These are phyloP conservation scores for Candida germanica DNA, from an alignment of 805 yeast genomes.

Conservation along the genomic window DNA sequence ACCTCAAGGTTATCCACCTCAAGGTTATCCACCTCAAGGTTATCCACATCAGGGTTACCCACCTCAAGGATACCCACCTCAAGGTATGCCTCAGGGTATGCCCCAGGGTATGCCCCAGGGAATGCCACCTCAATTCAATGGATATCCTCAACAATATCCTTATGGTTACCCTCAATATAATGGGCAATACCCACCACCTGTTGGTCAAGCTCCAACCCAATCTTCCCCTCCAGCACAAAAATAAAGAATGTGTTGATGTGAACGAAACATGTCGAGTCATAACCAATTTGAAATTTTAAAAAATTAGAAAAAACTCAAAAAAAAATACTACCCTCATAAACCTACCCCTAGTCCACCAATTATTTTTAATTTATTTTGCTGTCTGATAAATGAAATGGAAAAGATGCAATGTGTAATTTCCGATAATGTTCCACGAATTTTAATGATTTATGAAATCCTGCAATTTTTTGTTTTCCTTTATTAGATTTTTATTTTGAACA, in stretches of 20 bases:
- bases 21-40: conserved; percentile 16
- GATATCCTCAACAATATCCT: conserved; percentile 18
- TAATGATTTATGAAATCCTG: conserved; percentile 9
- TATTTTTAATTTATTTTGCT: conserved; percentile 2
- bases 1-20: conserved; percentile 11
- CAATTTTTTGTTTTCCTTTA: conserved; percentile 3
- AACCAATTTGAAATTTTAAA: not conserved
- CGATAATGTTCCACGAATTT: conserved; percentile 5
- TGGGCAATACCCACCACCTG: conserved; percentile 17
- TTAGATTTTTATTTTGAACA: not conserved
- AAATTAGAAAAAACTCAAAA: conserved; percentile 4
- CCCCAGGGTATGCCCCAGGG: conserved; percentile 15
- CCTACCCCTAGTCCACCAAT: too few species aligned
- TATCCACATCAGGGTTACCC: conserved; percentile 9
- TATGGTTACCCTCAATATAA: conserved; percentile 18
- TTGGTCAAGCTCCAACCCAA: conserved; percentile 8
- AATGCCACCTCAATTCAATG: conserved; percentile 24
- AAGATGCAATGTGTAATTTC: not conserved
- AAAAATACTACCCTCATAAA: too few species aligned
- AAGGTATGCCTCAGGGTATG: conserved; percentile 13
- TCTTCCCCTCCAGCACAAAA: conserved; percentile 11
- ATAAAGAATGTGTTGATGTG: too few species aligned
- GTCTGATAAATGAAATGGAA: conserved; percentile 3
- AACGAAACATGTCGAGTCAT: too few species aligned
- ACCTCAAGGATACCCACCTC: conserved; percentile 16